These are phyloP conservation scores for Fusarium clavum DNA, from an alignment of 2,329 filamentous ascomycete species.

Conservation along the genomic window DNA sequence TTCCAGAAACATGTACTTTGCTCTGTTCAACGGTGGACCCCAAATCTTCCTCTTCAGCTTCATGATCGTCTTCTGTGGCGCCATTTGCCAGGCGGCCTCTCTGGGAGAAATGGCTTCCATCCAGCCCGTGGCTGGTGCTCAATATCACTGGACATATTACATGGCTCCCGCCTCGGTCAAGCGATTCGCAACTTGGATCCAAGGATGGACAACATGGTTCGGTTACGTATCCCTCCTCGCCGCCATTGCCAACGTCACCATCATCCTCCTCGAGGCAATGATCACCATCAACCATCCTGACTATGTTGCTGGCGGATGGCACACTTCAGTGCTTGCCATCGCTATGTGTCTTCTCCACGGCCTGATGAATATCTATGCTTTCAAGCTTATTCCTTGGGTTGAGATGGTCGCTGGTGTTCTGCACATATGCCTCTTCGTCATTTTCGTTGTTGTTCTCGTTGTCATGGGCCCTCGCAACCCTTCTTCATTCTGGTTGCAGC, in stretches of 20 bases:
- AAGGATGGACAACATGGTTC: slow-evolving; percentile 45
- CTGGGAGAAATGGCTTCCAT: slow-evolving; percentile 45
- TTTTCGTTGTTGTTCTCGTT: slow-evolving; percentile 41
- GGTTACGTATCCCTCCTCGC: slow-evolving; percentile 42
- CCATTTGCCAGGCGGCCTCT: slow-evolving; percentile 40
- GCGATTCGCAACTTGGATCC: slow-evolving; percentile 43
- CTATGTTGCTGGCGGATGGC: slow-evolving; percentile 42
- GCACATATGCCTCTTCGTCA: slow-evolving; percentile 41
- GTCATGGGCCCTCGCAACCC: slow-evolving; percentile 43
- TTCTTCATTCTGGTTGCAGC: slow-evolving; percentile 38
- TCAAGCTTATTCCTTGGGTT: slow-evolving; percentile 41
- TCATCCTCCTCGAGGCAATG: slow-evolving; percentile 45
- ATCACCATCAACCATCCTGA: slow-evolving; percentile 40
- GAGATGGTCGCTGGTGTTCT: slow-evolving; percentile 43
- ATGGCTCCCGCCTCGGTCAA: slow-evolving; percentile 35
- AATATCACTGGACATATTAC: slow-evolving; percentile 44
- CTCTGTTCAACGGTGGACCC: slow-evolving; percentile 41
- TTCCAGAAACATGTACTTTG: slow-evolving; percentile 44
- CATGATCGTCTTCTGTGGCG: slow-evolving; percentile 43
- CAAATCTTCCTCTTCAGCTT: slow-evolving; percentile 45
- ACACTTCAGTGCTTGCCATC: slow-evolving; percentile 42
- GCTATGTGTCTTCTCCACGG: slow-evolving; percentile 44
- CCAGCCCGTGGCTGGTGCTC: slow-evolving; percentile 39
- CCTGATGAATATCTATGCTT: slow-evolving; percentile 39
- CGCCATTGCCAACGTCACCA: slow-evolving; percentile 44